Conservation (phyloP, 1,139 yeast genomes). For the Debaryomyces sp. region DNA sequence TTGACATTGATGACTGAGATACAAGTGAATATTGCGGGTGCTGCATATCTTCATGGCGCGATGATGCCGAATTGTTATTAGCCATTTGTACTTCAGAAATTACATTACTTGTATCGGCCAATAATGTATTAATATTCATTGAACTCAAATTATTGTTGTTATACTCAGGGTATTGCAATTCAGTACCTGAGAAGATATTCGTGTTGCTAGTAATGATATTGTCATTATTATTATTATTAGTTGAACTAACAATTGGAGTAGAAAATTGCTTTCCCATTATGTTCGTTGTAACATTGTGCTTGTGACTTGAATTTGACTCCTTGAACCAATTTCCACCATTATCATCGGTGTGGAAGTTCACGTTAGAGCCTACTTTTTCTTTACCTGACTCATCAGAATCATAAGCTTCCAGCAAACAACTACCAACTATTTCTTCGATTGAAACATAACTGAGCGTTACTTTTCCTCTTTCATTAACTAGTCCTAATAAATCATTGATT, state of each 20-base stretch:
- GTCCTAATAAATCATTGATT: conserved; percentile 54
- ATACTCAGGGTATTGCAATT: conserved; percentile 4
- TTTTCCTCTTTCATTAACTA: conserved; percentile 60
- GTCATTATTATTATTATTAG: not conserved
- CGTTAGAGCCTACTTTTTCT: conserved; percentile 8
- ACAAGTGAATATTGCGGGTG: not conserved
- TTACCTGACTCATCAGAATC: conserved; percentile 12
- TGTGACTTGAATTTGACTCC: not conserved
- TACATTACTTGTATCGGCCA: not conserved
- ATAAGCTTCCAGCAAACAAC: conserved; percentile 53
- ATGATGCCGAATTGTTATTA: not conserved
- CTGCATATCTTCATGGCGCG: not conserved
- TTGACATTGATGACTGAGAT: not conserved
- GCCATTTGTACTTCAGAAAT: not conserved
- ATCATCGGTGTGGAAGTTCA: not conserved
- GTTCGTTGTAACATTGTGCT: not conserved
- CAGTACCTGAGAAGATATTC: not conserved
- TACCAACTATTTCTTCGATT: conserved; percentile 64
- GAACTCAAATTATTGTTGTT: not conserved
- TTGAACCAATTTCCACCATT: conserved; percentile 2
- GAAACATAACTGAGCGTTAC: conserved; percentile 58
- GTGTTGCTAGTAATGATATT: not conserved
- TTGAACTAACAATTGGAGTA: not conserved
- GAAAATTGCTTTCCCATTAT: not conserved
- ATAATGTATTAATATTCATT: conserved; percentile 6